Conservation (phyloP, 164 flowering plant genomes). For the Litsea cubeba region DNA sequence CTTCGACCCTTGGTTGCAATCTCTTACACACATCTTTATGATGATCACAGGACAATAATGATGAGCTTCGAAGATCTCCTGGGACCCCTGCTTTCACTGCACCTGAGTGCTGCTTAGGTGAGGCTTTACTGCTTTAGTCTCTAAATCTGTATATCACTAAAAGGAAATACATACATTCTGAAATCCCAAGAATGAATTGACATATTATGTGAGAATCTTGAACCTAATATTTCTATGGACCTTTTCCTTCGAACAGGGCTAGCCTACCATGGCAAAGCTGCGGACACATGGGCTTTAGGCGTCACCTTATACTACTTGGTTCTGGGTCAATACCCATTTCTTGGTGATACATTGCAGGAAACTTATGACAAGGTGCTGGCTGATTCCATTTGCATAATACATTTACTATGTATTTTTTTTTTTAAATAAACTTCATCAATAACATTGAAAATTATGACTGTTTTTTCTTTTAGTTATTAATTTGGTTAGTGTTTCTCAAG, state of each 20-base stretch:
- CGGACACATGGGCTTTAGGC: slow-evolving; percentile 97
- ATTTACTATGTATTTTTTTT: not conserved
- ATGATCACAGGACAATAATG: slow-evolving; percentile 66
- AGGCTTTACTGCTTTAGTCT: no score
- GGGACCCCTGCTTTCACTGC: slow-evolving; percentile 60
- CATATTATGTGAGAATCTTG: not conserved
- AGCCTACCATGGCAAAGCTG: slow-evolving; percentile 83
- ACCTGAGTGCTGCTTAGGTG: slow-evolving; percentile 79
- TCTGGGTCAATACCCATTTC: slow-evolving; percentile 78
- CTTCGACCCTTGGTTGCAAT: no score
- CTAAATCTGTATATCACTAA: no score
- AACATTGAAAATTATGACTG: no score
- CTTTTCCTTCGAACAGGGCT: slow-evolving; percentile 43
- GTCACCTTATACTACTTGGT: slow-evolving; percentile 82
- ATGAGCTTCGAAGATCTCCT: slow-evolving; percentile 78
- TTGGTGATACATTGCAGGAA: slow-evolving; percentile 88
- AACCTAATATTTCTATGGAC: not conserved
- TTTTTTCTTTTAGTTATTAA: no score
- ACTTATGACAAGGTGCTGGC: slow-evolving; percentile 78
- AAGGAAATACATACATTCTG: not conserved
- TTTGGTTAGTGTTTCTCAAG: not conserved
- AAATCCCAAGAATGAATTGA: not conserved
- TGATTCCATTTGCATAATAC: not conserved
- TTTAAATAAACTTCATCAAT: no score
- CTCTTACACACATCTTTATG: not conserved